Base-by-base conservation (phyloP, 805 yeast genomes). In the Monosporozyma unispora region DNA sequence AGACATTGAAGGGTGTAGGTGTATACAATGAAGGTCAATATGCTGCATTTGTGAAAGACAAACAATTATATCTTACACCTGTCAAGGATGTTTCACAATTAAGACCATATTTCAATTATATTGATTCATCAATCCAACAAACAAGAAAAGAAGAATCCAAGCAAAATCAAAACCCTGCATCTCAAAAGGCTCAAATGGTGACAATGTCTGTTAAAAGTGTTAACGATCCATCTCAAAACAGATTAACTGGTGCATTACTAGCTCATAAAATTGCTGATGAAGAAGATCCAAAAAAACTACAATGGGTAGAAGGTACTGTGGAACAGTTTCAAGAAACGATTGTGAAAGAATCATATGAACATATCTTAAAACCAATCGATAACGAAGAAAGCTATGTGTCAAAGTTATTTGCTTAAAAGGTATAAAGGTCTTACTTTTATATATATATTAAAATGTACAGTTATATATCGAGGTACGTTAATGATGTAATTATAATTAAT, bases 61-160 rank as follows among this genome's bases (percentile, higher is more conserved):
- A 75, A 16, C 80, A 75, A 57, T 59, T 88, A 7, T 79, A 85
- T 46, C 64, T 91, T 52, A 66, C 78, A 1, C 86, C 91, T 1
- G 72, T 90, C 1, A 76, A 79, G 33, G 74, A 80, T 19, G 78
- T 85, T 0, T 78, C 84, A 0, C 97, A 91, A 64, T 64, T 93
- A 52, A 76, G 96, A 56, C 93, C 97, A 2, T 77, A 78, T 57
- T 87, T 93, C 68, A 77, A 76, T 54, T 87, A 90, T 61, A 79
- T 89, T 41, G 96, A 89, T 62, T 80, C 75, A 39, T 69, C 74
- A 48, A 61, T 67, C 52, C 78, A 74, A 50, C 70, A 70, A 50
- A 74, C 69, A 48, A 75, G 71, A 50, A 70, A 72, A 59, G 60
- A 67, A 35, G 69, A 67, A 46, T 71, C 72, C 44, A 75, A 74